These are phyloP conservation scores for Flaveria linearis DNA, from an alignment of 129 eudicot genomes.

Conservation along the genomic window DNA sequence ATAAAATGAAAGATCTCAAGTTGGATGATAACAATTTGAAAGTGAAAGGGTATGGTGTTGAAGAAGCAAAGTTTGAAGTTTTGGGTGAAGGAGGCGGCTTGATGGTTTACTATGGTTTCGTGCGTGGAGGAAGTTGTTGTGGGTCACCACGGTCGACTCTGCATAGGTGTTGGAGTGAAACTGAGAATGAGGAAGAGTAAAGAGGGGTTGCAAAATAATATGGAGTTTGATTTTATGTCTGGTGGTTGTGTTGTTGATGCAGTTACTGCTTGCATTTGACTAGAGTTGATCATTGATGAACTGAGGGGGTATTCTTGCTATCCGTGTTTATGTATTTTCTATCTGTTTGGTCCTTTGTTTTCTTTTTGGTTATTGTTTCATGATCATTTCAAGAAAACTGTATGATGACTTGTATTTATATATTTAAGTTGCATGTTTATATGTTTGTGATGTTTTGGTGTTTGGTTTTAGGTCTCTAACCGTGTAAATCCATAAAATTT, in stretches of 20 bases:
- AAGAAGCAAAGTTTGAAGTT: slow-evolving; percentile 47
- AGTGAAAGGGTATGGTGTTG: slow-evolving; percentile 50
- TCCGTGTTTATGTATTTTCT: neutral
- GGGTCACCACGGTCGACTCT: slow-evolving; percentile 65
- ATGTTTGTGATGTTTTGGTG: neutral
- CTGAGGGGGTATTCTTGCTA: slow-evolving; percentile 5
- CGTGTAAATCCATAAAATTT: too few species aligned
- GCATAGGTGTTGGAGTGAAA: slow-evolving; percentile 66
- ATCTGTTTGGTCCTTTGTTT: slow-evolving; percentile 10
- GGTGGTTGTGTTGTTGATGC: slow-evolving; percentile 29
- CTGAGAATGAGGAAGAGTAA: slow-evolving; percentile 55
- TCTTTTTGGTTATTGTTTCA: neutral
- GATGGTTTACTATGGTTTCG: slow-evolving; percentile 46
- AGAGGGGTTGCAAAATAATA: neutral
- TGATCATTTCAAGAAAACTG: neutral
- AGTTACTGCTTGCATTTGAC: slow-evolving; percentile 23
- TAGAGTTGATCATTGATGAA: neutral
- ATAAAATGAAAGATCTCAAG: slow-evolving; percentile 30
- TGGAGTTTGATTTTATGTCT: slow-evolving; percentile 10
- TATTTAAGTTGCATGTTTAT: neutral
- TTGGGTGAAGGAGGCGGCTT: slow-evolving; percentile 57
- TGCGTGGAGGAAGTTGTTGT: slow-evolving; percentile 35
- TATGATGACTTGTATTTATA: neutral
- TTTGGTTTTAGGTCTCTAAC: too few species aligned
- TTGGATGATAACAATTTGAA: slow-evolving; percentile 14